These are phyloP conservation scores for Rhinocladiella similis DNA, from an alignment of 2,329 filamentous ascomycete species.

Conservation along the genomic window DNA sequence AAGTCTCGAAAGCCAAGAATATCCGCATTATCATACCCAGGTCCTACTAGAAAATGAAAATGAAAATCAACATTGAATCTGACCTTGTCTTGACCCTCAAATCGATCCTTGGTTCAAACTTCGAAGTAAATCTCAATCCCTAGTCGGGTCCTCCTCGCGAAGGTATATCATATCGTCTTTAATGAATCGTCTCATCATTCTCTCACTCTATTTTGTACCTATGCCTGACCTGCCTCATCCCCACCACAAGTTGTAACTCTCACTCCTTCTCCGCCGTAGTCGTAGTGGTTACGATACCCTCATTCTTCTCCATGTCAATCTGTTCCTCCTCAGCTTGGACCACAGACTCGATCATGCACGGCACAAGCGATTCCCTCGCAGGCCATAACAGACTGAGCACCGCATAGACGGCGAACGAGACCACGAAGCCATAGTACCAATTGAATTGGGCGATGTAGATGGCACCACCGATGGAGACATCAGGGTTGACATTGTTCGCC, in stretches of 20 bases:
- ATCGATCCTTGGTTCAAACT: too few relatives aligned
- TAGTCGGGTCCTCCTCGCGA: too few relatives aligned
- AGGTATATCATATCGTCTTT: too few relatives aligned
- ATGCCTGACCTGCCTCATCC: too few relatives aligned
- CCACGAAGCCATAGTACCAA: conserved; percentile 63
- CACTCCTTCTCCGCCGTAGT: not conserved
- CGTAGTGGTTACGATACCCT: not conserved
- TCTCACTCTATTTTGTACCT: too few relatives aligned
- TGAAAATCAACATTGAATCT: too few relatives aligned
- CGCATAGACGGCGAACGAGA: conserved; percentile 57
- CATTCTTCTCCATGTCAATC: not conserved
- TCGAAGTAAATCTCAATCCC: too few relatives aligned
- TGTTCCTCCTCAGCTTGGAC: not conserved
- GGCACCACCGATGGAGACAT: conserved; percentile 42
- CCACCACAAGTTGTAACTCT: not conserved
- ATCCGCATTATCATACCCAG: too few relatives aligned
- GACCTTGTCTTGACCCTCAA: too few relatives aligned
- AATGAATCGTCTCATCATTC: too few relatives aligned
- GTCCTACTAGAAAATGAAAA: too few relatives aligned
- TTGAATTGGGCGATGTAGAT: conserved; percentile 62
- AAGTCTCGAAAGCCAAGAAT: too few relatives aligned
- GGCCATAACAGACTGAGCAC: conserved; percentile 34
- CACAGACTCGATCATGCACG: conserved; percentile 5
- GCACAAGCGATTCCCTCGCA: conserved; percentile 12
- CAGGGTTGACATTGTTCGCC: conserved; percentile 33